Evolutionary conservation across 116 monocot genomes (phyloP).

Genomic region (Phalaenopsis hybrid): DNA sequence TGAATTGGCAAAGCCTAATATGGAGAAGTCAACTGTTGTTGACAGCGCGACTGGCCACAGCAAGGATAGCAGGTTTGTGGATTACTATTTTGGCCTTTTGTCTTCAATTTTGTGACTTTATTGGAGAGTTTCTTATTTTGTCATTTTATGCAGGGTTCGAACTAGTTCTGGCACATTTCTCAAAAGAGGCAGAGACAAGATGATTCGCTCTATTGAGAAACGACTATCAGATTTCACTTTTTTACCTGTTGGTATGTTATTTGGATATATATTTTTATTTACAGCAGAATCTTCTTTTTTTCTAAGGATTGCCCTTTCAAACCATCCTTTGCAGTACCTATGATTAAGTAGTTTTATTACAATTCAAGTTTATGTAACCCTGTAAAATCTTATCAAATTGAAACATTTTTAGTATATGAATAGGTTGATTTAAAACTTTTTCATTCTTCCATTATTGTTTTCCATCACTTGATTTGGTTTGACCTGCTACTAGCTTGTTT

Average conservation of each 20-base stretch:
- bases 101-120: not conserved
- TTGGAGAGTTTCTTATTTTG: not conserved
- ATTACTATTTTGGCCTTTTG: not conserved
- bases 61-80: conserved; percentile 52
- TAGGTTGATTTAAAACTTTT: not conserved
- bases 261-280: not conserved
- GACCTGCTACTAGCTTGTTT: not conserved
- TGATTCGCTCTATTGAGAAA: conserved; percentile 54
- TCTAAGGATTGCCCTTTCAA: not conserved
- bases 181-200: conserved; percentile 55
- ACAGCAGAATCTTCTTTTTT: not conserved
- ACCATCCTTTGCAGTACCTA: not conserved
- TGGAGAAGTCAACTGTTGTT: conserved; percentile 58
- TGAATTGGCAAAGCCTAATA: conserved; percentile 45
- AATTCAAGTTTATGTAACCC: not conserved
- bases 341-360: not conserved
- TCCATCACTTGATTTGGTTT: not conserved
- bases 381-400: not conserved
- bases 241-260: conserved; percentile 51
- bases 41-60: conserved; percentile 36
- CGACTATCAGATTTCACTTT: conserved; percentile 70
- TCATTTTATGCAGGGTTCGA: conserved; percentile 39
- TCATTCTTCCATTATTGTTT: not conserved
- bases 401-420: not conserved
- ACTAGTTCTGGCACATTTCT: conserved; percentile 81